phyloP scores from a whole-genome alignment of 1,284 basidiomycete genomes.

The Microbotryomycetes sp. region DNA sequence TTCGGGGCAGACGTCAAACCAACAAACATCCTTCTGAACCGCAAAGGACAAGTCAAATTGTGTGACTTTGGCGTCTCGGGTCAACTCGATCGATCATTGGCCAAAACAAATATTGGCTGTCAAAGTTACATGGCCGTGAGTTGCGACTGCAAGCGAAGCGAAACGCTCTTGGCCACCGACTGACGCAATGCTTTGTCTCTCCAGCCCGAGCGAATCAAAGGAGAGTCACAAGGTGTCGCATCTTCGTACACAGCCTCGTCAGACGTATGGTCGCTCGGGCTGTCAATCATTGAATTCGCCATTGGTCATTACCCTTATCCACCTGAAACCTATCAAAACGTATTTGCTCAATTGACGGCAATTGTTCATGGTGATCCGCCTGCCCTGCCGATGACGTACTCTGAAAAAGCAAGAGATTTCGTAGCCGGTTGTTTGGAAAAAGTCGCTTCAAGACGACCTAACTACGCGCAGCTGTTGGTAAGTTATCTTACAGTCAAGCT shows the following conservation, averaged over 20 bases:
- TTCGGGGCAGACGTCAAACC: constrained; percentile 75
- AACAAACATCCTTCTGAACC: constrained; percentile 90
- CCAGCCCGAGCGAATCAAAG: constrained; percentile 90
- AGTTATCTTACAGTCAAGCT: constrained; percentile 32
- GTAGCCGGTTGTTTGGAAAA: constrained; percentile 59
- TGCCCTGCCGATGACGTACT: constrained; percentile 52
- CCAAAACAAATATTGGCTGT: constrained; percentile 98
- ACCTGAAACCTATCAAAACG: constrained; percentile 95
- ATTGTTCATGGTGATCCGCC: constrained; percentile 94
- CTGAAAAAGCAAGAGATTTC: constrained; percentile 45
- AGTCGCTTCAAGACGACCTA: constrained; percentile 68
- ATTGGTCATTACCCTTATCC: constrained; percentile 93
- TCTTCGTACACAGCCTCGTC: constrained; percentile 93
- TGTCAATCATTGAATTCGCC: constrained; percentile 89
- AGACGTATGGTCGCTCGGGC: constrained; percentile 96
- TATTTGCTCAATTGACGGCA: constrained; percentile 90
- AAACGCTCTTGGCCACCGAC: neutral
- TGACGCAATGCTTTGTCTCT: neutral
- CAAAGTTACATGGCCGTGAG: constrained; percentile 96
- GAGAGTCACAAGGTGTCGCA: constrained; percentile 77
- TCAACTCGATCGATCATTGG: constrained; percentile 89
- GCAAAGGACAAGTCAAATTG: constrained; percentile 82
- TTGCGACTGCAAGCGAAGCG: constrained; percentile 26
- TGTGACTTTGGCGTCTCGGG: constrained; percentile 98
- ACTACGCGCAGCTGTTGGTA: constrained; percentile 74